A percentile compares a stretch with the other conserved stretches of the same genome.
phyloP scores from a whole-genome alignment of 768 basidiomycete species.

The Leccinum subgranulosum region DNA sequence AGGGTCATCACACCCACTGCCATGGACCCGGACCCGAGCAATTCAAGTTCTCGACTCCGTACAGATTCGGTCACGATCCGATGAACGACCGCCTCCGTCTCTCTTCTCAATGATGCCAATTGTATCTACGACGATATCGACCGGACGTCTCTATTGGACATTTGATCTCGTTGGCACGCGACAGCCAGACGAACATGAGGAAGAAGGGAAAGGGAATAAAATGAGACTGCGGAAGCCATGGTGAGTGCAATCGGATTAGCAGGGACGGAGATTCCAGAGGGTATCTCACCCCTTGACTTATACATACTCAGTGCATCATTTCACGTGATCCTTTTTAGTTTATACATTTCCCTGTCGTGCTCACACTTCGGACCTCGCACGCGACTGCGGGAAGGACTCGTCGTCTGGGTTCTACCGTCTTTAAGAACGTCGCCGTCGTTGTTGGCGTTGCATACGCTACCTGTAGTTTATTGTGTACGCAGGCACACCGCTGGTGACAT shows the following conservation, averaged over 20 bases:
- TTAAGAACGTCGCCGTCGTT: too few species aligned
- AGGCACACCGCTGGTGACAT: too few species aligned
- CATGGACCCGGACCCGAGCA: neutral
- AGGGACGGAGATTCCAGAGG: too few species aligned
- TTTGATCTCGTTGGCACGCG: conserved; percentile 53
- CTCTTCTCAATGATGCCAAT: conserved; percentile 57
- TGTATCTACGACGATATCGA: conserved; percentile 72
- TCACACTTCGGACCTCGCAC: neutral
- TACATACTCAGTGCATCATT: conserved; percentile 52
- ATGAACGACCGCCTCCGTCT: conserved; percentile 49
- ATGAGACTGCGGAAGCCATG: too few species aligned
- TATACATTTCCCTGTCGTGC: neutral
- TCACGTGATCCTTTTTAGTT: neutral
- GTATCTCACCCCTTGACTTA: conserved; percentile 51
- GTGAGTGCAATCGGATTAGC: conserved; percentile 29
- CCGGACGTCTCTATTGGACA: conserved; percentile 56
- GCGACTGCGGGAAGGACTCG: too few species aligned
- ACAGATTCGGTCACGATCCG: conserved; percentile 42
- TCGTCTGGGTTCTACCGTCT: too few species aligned
- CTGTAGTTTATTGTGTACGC: too few species aligned
- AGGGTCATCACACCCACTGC: conserved; percentile 35
- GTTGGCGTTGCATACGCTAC: too few species aligned
- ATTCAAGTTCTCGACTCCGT: conserved; percentile 4
- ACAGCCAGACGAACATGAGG: conserved; percentile 57
- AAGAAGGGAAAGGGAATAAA: conserved; percentile 39